A percentile compares a stretch with the other conserved stretches of the same genome.
These are phyloP conservation scores for Thuja plicata DNA, from an alignment of 83 land plant species.

Conservation along the genomic window DNA sequence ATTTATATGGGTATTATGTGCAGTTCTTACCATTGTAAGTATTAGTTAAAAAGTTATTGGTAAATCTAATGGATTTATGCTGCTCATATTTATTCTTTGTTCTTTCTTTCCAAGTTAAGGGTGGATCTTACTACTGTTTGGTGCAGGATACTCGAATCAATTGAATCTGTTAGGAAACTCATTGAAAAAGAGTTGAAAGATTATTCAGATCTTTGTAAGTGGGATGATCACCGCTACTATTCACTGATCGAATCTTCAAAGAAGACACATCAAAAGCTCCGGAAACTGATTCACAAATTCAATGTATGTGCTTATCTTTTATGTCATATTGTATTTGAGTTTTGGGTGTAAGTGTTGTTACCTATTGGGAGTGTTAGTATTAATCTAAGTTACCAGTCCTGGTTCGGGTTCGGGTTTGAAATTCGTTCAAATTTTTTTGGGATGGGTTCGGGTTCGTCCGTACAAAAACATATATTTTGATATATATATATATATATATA, in stretches of 20 bases:
- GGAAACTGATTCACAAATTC: constrained; percentile 71
- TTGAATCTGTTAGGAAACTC: constrained; percentile 33
- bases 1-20: constrained; percentile 48
- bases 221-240: constrained; percentile 54
- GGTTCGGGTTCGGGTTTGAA: too few species aligned
- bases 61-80: background rate
- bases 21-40: constrained; percentile 67
- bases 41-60: background rate
- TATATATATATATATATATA: too few species aligned
- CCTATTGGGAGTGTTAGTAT: background rate
- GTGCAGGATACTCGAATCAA: constrained; percentile 50
- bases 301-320: constrained; percentile 33
- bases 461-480: too few species aligned
- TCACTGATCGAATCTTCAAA: constrained; percentile 45
- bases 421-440: too few species aligned
- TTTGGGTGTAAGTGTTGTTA: background rate
- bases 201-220: constrained; percentile 54
- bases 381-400: too few species aligned
- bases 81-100: background rate
- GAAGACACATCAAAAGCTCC: constrained; percentile 67
- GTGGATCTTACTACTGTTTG: background rate
- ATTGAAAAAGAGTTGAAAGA: constrained; percentile 66
- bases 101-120: background rate
- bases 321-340: background rate
- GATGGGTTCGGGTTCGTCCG: too few species aligned